Conservation (phyloP, 208 protist genomes). For the Leishmania turanica region DNA sequence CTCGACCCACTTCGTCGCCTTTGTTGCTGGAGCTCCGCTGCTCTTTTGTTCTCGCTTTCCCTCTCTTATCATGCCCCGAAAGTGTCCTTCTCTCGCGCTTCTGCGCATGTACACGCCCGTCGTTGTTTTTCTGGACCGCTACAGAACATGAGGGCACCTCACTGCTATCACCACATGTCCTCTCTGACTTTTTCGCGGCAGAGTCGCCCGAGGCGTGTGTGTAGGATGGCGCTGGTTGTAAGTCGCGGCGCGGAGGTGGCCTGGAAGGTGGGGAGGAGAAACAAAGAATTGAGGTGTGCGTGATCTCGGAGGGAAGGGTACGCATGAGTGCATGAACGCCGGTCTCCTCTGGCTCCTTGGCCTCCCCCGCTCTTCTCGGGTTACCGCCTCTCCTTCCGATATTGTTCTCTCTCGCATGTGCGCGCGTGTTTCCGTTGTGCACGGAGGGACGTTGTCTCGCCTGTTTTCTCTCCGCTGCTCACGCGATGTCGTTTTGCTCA, state of each 20-base stretch:
- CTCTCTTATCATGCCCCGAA: not conserved
- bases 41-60: not conserved
- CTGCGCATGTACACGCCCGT: not conserved
- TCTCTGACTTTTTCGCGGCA: not conserved
- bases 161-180: not conserved
- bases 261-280: not conserved
- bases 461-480: not conserved
- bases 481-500: not conserved
- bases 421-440: too few species aligned
- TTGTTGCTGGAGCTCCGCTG: not conserved
- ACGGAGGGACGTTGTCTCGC: not conserved
- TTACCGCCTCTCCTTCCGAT: not conserved
- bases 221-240: not conserved
- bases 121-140: not conserved
- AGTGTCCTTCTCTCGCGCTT: not conserved
- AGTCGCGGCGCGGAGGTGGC: not conserved
- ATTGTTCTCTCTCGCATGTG: not conserved
- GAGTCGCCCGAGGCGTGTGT: not conserved
- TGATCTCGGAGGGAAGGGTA: not conserved
- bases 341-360: not conserved
- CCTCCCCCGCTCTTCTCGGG: not conserved
- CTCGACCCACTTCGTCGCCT: slow-evolving; percentile 2
- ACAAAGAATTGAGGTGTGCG: not conserved
- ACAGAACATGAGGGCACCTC: too few species aligned
- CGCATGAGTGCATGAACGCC: not conserved